Evolutionary conservation across 169 alveolate genomes (phyloP).

Genomic region (Perkinsus olseni): DNA sequence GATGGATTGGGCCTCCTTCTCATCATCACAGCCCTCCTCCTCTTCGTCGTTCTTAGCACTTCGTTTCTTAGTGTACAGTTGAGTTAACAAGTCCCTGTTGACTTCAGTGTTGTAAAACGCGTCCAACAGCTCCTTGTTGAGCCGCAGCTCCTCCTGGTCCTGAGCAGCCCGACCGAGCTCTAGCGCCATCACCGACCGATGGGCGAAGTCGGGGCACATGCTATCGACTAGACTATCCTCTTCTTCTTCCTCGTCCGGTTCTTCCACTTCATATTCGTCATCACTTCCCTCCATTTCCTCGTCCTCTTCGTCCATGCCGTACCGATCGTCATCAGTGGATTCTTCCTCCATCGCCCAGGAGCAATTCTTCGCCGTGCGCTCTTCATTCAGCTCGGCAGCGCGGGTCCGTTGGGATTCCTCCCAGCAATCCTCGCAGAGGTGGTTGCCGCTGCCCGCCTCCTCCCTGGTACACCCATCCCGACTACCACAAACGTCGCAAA

Average conservation of each 20-base stretch:
- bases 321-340: not conserved
- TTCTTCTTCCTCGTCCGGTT: not conserved
- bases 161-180: not conserved
- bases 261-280: not conserved
- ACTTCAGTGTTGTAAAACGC: not conserved
- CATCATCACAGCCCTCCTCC: not conserved
- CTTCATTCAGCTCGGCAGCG: not conserved
- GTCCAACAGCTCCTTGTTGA: not conserved
- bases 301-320: not conserved
- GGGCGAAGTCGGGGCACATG: not conserved
- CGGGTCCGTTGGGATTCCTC: not conserved
- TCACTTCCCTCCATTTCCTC: not conserved
- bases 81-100: not conserved
- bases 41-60: not conserved
- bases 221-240: not conserved
- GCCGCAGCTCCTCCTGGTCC: not conserved
- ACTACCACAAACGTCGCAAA: not conserved
- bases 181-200: not conserved
- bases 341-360: not conserved
- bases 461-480: not conserved
- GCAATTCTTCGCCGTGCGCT: not conserved
- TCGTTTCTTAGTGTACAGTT: not conserved
- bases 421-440: not conserved
- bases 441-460: not conserved
- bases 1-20: not conserved